Percentiles rank a stretch among this genome's conserved stretches.
These are phyloP conservation scores for Cyphellophora europaea DNA, from an alignment of 2,329 filamentous ascomycete species.

Conservation along the genomic window DNA sequence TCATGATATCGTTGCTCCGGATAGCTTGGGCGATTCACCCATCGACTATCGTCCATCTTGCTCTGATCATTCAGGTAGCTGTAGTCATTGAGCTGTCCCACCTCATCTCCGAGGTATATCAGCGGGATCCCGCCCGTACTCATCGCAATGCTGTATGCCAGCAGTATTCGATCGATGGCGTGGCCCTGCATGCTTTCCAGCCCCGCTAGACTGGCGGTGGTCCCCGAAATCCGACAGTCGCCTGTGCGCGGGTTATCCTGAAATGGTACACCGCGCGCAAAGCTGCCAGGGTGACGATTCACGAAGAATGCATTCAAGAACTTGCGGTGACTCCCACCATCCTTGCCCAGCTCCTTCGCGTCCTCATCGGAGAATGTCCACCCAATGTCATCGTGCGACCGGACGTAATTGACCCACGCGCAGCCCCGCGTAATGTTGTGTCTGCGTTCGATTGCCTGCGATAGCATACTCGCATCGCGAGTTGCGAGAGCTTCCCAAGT, in stretches of 20 bases:
- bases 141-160: slow-evolving; percentile 17
- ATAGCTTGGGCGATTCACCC: slow-evolving; percentile 17
- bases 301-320: slow-evolving; percentile 19
- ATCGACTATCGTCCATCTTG: slow-evolving; percentile 17
- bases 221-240: slow-evolving; percentile 17
- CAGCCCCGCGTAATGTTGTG: slow-evolving; percentile 17
- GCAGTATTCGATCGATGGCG: slow-evolving; percentile 15
- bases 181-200: slow-evolving; percentile 15
- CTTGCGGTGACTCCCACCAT: slow-evolving; percentile 14
- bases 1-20: slow-evolving; percentile 13
- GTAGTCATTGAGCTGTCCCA: slow-evolving; percentile 18
- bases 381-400: slow-evolving; percentile 17
- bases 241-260: slow-evolving; percentile 17
- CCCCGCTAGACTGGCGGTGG: slow-evolving; percentile 15
- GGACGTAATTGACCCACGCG: slow-evolving; percentile 19
- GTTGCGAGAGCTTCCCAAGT: slow-evolving; percentile 17
- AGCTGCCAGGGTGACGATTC: slow-evolving; percentile 16
- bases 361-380: slow-evolving; percentile 19
- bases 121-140: slow-evolving; percentile 16
- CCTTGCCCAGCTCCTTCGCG: slow-evolving; percentile 14
- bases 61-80: slow-evolving; percentile 16
- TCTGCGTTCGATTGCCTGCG: slow-evolving; percentile 17
- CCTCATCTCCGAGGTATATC: slow-evolving; percentile 18
- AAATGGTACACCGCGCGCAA: slow-evolving; percentile 16
- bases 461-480: slow-evolving; percentile 15